Percentiles rank a stretch among this genome's conserved stretches.
Conservation (phyloP, 768 basidiomycete genomes). For the Xanthoconium stramineum region DNA sequence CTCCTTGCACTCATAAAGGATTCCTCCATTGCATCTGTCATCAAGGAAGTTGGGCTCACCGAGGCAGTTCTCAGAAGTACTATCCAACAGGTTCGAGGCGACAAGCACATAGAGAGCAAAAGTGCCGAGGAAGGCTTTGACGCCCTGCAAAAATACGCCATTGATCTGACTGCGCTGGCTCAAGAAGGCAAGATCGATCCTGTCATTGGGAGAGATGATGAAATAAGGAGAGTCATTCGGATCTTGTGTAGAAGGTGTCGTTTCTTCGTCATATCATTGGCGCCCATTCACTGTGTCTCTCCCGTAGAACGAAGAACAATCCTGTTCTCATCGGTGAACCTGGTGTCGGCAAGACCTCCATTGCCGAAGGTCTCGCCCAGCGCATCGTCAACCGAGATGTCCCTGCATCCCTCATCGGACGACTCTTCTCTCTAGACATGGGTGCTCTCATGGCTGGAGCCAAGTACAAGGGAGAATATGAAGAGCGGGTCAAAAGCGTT, state of each 20-base stretch:
- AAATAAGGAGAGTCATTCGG: slow-evolving; percentile 81
- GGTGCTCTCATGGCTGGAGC: slow-evolving; percentile 93
- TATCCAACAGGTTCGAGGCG: slow-evolving; percentile 77
- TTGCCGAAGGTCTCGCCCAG: slow-evolving; percentile 94
- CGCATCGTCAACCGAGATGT: slow-evolving; percentile 94
- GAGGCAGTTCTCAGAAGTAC: slow-evolving; percentile 72
- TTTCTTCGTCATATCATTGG: neutral
- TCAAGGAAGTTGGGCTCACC: slow-evolving; percentile 76
- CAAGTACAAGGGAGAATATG: slow-evolving; percentile 94
- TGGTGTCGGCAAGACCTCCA: slow-evolving; percentile 94
- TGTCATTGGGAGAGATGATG: slow-evolving; percentile 89
- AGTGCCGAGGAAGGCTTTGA: slow-evolving; percentile 92
- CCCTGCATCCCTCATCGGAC: slow-evolving; percentile 66
- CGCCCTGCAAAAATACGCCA: slow-evolving; percentile 83
- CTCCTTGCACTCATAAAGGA: slow-evolving; percentile 84
- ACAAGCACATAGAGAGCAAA: slow-evolving; percentile 79
- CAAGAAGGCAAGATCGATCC: slow-evolving; percentile 95
- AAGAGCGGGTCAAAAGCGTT: slow-evolving; percentile 92
- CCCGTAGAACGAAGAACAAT: slow-evolving; percentile 86
- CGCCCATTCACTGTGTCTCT: slow-evolving; percentile 8
- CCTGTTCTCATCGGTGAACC: slow-evolving; percentile 96
- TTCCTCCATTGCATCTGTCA: slow-evolving; percentile 54
- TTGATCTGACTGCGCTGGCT: slow-evolving; percentile 83
- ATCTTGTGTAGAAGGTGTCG: slow-evolving; percentile 75
- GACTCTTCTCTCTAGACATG: slow-evolving; percentile 88